A percentile compares a stretch with the other conserved stretches of the same genome.
Evolutionary conservation across 106 monocot species (phyloP).

Genomic region (Amphibolis antarctica): DNA sequence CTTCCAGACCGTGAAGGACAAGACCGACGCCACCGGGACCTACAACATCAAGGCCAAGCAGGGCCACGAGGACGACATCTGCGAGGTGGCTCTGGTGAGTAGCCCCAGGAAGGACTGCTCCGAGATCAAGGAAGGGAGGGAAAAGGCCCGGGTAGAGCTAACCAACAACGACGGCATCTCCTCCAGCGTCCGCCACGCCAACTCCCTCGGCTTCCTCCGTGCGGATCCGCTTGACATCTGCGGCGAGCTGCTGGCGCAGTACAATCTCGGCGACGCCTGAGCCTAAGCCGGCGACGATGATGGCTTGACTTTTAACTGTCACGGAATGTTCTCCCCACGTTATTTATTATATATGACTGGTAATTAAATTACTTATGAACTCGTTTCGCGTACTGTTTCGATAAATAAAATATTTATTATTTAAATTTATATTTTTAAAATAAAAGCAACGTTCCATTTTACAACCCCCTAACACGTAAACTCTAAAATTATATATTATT

Average conservation of each 20-base stretch:
- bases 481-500: no score
- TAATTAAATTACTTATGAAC: no score
- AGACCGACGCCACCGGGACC: slow-evolving; percentile 28
- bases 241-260: slow-evolving; percentile 4
- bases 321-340: no score
- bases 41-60: slow-evolving; percentile 32
- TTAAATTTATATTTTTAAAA: no score
- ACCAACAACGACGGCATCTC: slow-evolving; percentile 31
- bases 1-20: slow-evolving; percentile 16
- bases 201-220: slow-evolving; percentile 57
- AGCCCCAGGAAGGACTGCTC: slow-evolving; percentile 27
- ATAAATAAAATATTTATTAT: no score
- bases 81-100: slow-evolving; percentile 28
- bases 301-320: no score
- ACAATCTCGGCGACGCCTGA: slow-evolving; percentile 7
- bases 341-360: no score
- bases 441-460: no score
- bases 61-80: slow-evolving; percentile 40
- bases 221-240: slow-evolving; percentile 23
- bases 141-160: slow-evolving; percentile 34
- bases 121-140: slow-evolving; percentile 27
- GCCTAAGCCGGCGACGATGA: neutral
- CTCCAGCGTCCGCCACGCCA: slow-evolving; percentile 31
- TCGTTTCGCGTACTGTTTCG: no score
- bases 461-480: no score